Percentiles rank a stretch among this genome's conserved stretches.
phyloP scores from a whole-genome alignment of 1,139 yeast genomes.

The Saccharomyces uvarum region DNA sequence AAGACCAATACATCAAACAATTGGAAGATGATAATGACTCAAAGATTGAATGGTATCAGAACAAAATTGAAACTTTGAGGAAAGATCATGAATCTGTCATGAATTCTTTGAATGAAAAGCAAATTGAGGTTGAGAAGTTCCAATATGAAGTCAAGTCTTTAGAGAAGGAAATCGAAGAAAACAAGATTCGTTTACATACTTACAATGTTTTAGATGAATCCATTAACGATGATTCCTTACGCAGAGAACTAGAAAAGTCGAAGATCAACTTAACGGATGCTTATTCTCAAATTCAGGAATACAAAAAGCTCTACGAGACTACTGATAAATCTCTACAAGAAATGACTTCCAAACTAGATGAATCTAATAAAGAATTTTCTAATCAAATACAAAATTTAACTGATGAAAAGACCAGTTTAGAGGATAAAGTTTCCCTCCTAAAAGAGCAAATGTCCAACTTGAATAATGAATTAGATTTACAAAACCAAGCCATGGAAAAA shows the following conservation, averaged over 20 bases:
- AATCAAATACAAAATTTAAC: slow-evolving; percentile 31
- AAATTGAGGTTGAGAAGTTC: slow-evolving; percentile 33
- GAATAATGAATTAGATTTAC: slow-evolving; percentile 25
- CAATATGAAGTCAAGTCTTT: slow-evolving; percentile 30
- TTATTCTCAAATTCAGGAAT: slow-evolving; percentile 41
- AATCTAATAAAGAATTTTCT: slow-evolving; percentile 34
- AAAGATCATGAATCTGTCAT: background rate
- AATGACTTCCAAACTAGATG: slow-evolving; percentile 39
- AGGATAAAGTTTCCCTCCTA: slow-evolving; percentile 33
- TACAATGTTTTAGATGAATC: slow-evolving; percentile 19
- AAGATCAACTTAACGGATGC: slow-evolving; percentile 43
- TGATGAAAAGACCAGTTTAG: slow-evolving; percentile 34
- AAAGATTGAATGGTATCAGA: slow-evolving; percentile 56
- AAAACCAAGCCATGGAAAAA: slow-evolving; percentile 14
- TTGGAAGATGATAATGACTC: slow-evolving; percentile 32
- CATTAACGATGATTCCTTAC: slow-evolving; percentile 27
- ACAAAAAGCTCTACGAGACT: slow-evolving; percentile 42
- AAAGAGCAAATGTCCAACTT: slow-evolving; percentile 33
- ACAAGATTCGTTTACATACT: slow-evolving; percentile 33
- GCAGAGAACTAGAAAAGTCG: slow-evolving; percentile 37
- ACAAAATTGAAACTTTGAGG: slow-evolving; percentile 48
- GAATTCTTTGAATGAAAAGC: slow-evolving; percentile 2
- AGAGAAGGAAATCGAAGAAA: slow-evolving; percentile 34
- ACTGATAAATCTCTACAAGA: slow-evolving; percentile 44
- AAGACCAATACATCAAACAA: slow-evolving; percentile 43